Base-by-base conservation (phyloP, 305 asterid genomes). In the Caryopteris hybrid region DNA sequence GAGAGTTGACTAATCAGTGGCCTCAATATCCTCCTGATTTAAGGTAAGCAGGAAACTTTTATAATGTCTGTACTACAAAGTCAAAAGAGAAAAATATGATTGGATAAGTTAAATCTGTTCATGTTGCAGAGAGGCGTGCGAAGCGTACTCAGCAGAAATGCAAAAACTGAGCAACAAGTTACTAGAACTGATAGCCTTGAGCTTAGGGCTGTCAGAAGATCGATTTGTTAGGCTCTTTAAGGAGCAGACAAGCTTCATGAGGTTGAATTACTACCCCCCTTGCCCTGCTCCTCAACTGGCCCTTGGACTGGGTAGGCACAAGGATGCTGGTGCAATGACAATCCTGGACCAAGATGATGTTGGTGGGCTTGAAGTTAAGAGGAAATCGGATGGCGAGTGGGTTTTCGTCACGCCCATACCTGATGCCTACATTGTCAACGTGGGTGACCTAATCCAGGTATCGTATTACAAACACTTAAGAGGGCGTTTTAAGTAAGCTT, bases 261-360 rank as follows among this genome's bases (percentile, higher is more conserved):
- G 97, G 79, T 80, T 87, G 23, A 90, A 90, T 52, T 79, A 90
- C 83, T 90, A 87, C 54, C 93, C 92, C 0, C 79, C 86, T 0
- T 90, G 95, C 70, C 93, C 93, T 1, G 57, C 69, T 23, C 93
- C 96, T 39, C 68, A 87, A 9, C 78, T 87, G 55, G 90, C 88
- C 57, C 90, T 90, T 9, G 95, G 96, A 2, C 90, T 90, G 0
- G 93, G 95, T 20, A 66, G 90, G 20, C 96, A 90, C 78, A 90
- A 87, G 79, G 96, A 90, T 47, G 88, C 74, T 0, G 95, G 91
- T 13, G 87, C 82, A 23, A 66, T 90, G 77, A 90, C 95, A 6
- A 77, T 90, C 34, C 79, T 90, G 48, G 89, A 81, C 63, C 96
- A 87, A 61, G 96, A 90, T 38, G 79, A 81, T 3, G 86, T 86